phyloP scores from a whole-genome alignment of 495 filamentous ascomycete genomes.

The Corynascus novoguineensis region DNA sequence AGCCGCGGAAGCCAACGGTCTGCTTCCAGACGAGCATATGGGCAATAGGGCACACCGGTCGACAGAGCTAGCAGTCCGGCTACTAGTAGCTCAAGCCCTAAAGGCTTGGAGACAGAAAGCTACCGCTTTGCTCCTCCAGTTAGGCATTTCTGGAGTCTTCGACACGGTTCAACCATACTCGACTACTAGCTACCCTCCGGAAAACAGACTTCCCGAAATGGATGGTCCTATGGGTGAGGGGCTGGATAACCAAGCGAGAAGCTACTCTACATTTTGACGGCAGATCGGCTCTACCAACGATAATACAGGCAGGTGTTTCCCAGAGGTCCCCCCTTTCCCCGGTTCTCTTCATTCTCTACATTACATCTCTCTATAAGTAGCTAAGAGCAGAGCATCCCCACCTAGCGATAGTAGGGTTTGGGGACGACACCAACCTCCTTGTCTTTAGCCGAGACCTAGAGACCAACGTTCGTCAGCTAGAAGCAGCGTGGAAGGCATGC shows the following conservation, averaged over 20 bases:
- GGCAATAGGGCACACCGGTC: not conserved
- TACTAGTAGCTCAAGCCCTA: not conserved
- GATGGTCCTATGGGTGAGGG: not conserved
- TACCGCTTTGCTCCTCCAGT: too few species aligned
- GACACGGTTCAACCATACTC: not conserved
- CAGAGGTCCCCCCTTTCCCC: not conserved
- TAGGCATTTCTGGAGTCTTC: not conserved
- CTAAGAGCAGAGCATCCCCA: not conserved
- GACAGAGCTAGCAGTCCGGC: not conserved
- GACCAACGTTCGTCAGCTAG: not conserved
- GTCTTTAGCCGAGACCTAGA: not conserved
- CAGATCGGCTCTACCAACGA: not conserved
- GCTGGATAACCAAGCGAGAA: not conserved
- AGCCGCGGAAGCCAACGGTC: not conserved
- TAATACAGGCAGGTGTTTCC: not conserved
- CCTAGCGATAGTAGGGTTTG: not conserved
- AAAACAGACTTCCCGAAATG: not conserved
- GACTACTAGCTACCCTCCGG: not conserved
- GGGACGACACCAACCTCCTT: not conserved
- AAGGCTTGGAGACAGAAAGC: not conserved
- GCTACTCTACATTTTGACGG: not conserved
- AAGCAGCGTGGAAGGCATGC: not conserved
- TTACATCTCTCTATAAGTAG: not conserved
- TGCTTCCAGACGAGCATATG: not conserved
- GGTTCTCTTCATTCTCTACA: not conserved